Percentiles rank a stretch among this genome's conserved stretches.
Evolutionary conservation across 2,329 filamentous ascomycete genomes (phyloP).

Genomic region (Botrytis elliptica): DNA sequence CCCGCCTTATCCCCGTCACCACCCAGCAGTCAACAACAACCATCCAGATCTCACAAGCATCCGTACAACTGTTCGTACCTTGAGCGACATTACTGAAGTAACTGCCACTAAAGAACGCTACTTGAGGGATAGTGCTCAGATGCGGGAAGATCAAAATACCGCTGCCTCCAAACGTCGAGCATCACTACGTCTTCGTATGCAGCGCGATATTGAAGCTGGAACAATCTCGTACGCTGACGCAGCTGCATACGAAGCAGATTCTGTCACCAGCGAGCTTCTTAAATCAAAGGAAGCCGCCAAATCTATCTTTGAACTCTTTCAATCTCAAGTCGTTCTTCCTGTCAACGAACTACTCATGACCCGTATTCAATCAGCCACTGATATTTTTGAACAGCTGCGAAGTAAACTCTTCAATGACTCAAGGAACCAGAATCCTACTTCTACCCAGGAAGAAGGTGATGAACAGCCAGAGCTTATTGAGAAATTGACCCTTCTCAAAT

Average conservation of each 20-base stretch:
- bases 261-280: constrained; percentile 67
- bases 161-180: constrained; percentile 55
- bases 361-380: constrained; percentile 70
- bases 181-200: constrained; percentile 70
- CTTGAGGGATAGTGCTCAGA: constrained; percentile 54
- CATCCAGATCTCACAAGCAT: constrained; percentile 85
- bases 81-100: constrained; percentile 73
- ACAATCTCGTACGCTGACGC: constrained; percentile 81
- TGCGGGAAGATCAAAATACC: constrained; percentile 54
- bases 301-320: constrained; percentile 79
- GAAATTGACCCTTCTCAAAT: constrained; percentile 91
- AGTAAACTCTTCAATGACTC: constrained; percentile 71
- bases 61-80: constrained; percentile 67
- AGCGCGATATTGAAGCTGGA: constrained; percentile 73
- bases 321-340: constrained; percentile 78
- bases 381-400: constrained; percentile 74
- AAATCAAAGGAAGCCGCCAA: constrained; percentile 72
- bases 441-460: constrained; percentile 91
- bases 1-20: constrained; percentile 89
- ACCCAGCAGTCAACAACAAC: constrained; percentile 93
- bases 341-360: constrained; percentile 76
- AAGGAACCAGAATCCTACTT: constrained; percentile 64
- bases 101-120: constrained; percentile 65
- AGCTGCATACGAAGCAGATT: constrained; percentile 74
- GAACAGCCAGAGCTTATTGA: constrained; percentile 92